These are phyloP conservation scores for Solanum megistacrolobum DNA, from an alignment of 257 asterid genomes.

Conservation along the genomic window DNA sequence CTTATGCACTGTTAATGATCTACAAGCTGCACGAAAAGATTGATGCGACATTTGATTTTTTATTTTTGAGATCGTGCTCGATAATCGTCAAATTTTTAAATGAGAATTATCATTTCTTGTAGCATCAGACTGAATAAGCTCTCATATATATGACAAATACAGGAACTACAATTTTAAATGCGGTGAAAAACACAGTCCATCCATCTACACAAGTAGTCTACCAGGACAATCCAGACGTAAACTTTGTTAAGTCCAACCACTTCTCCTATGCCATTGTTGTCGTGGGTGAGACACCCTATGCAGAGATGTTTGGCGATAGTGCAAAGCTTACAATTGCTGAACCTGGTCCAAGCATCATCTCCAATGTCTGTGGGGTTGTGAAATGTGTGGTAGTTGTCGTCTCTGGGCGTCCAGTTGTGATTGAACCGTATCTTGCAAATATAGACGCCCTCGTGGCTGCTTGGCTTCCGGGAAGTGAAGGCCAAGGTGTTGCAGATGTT, in stretches of 20 bases:
- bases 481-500: constrained; percentile 48
- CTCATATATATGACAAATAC: neutral
- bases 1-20: neutral
- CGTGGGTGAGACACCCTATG: constrained; percentile 55
- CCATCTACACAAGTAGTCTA: constrained; percentile 32
- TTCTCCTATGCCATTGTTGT: constrained; percentile 47
- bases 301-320: constrained; percentile 41
- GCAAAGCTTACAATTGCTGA: constrained; percentile 23
- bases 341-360: constrained; percentile 31
- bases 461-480: constrained; percentile 64
- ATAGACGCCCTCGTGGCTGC: constrained; percentile 52
- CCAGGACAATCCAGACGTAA: constrained; percentile 22
- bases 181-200: constrained; percentile 25
- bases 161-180: constrained; percentile 51
- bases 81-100: neutral
- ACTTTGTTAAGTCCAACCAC: constrained; percentile 22
- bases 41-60: neutral
- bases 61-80: neutral
- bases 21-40: neutral
- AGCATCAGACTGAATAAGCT: neutral
- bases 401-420: constrained; percentile 46
- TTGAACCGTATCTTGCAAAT: constrained; percentile 35
- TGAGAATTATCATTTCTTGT: neutral
- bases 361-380: constrained; percentile 23
- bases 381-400: constrained; percentile 42